Evolutionary conservation across 164 flowering plant species (phyloP).

Genomic region (Berberis vulgaris): DNA sequence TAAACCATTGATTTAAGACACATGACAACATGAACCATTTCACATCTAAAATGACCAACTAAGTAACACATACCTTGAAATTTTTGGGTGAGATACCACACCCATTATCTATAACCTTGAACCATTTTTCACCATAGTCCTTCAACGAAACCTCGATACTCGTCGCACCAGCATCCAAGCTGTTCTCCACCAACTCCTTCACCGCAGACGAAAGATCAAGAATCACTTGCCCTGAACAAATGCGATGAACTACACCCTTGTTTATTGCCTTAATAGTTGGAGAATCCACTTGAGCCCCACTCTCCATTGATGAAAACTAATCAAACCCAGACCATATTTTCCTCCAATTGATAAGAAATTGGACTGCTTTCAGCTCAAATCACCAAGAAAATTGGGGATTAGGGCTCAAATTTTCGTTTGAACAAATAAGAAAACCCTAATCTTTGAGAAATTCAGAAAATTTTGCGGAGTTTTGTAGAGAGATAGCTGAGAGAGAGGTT

Average conservation of each 20-base stretch:
- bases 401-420: too few relatives aligned
- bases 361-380: background rate
- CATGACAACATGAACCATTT: background rate
- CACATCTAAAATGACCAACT: background rate
- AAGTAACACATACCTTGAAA: constrained; percentile 51
- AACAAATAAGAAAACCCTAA: too few relatives aligned
- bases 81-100: constrained; percentile 81
- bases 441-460: too few relatives aligned
- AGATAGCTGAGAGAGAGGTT: too few relatives aligned
- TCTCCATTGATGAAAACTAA: constrained; percentile 19
- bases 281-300: constrained; percentile 11
- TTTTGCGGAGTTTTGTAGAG: too few relatives aligned
- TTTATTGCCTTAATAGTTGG: constrained; percentile 55
- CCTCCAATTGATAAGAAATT: background rate
- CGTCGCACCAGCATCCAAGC: constrained; percentile 96
- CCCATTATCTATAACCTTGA: constrained; percentile 87
- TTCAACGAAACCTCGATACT: constrained; percentile 67
- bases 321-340: background rate
- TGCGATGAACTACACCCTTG: constrained; percentile 66
- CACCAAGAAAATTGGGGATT: too few relatives aligned
- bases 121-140: constrained; percentile 68
- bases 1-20: background rate
- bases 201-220: constrained; percentile 93
- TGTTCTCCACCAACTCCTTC: constrained; percentile 97
- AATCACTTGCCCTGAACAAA: constrained; percentile 91